Conservation (phyloP, 805 yeast species). For the Wickerhamomyces kurtzmanii region DNA sequence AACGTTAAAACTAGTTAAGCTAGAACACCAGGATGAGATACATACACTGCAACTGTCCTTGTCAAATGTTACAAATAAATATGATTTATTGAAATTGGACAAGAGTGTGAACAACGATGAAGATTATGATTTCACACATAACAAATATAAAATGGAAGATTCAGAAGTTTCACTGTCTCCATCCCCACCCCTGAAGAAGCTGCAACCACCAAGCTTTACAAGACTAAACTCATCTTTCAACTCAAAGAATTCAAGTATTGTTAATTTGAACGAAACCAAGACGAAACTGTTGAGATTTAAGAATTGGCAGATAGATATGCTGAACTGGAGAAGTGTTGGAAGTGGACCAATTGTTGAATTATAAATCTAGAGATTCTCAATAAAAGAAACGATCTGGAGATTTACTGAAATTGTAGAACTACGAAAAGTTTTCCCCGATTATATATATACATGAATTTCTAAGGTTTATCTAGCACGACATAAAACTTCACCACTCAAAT, state of each 20-base stretch:
- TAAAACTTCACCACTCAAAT: slow-evolving; percentile 66
- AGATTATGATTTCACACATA: slow-evolving; percentile 14
- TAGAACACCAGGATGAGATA: slow-evolving; percentile 24
- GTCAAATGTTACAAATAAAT: too few species aligned
- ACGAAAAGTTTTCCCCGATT: too few species aligned
- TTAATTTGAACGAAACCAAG: slow-evolving; percentile 40
- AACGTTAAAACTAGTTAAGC: slow-evolving; percentile 21
- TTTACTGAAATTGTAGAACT: slow-evolving; percentile 7
- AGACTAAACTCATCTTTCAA: slow-evolving; percentile 6
- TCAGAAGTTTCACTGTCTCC: slow-evolving; percentile 11
- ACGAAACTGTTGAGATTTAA: slow-evolving; percentile 63
- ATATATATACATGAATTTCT: neutral
- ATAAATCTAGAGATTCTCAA: too few species aligned
- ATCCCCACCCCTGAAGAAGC: slow-evolving; percentile 1
- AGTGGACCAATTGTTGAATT: slow-evolving; percentile 50
- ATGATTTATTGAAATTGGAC: too few species aligned
- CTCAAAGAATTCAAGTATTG: slow-evolving; percentile 14
- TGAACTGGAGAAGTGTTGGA: slow-evolving; percentile 66
- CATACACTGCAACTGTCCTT: slow-evolving; percentile 21
- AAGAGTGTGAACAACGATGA: slow-evolving; percentile 14
- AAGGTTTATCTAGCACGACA: slow-evolving; percentile 55
- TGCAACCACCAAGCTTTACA: neutral
- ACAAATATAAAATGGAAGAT: slow-evolving; percentile 16
- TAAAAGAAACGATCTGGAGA: too few species aligned
- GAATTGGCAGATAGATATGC: slow-evolving; percentile 83